These are phyloP conservation scores for Medicago arabica DNA, from an alignment of 306 rosid genomes.

Conservation along the genomic window DNA sequence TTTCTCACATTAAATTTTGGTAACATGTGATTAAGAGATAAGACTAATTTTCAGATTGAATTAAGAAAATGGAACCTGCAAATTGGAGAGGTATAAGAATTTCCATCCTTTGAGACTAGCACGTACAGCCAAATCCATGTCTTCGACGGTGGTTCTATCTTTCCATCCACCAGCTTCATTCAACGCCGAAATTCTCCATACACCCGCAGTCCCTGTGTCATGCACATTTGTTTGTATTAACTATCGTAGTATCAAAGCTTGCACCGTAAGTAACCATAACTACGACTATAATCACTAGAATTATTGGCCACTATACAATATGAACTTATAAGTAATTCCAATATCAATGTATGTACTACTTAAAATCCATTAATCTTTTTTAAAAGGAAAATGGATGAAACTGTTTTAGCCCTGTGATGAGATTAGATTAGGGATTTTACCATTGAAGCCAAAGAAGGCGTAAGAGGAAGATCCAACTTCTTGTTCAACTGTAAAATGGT, in stretches of 20 bases:
- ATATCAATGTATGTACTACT: too few relatives aligned
- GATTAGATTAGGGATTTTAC: constrained; percentile 17
- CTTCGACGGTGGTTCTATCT: constrained; percentile 71
- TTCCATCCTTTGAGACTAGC: constrained; percentile 97
- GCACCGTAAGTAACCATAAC: not conserved
- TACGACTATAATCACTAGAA: not conserved
- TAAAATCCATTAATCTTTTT: too few relatives aligned
- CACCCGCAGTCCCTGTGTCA: constrained; percentile 83
- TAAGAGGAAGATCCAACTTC: constrained; percentile 90
- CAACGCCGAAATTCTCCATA: constrained; percentile 87
- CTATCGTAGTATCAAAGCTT: too few relatives aligned
- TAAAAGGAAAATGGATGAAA: too few relatives aligned
- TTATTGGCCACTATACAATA: not conserved
- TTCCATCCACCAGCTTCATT: constrained; percentile 96
- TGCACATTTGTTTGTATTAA: not conserved
- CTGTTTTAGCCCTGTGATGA: not conserved
- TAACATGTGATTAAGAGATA: not conserved
- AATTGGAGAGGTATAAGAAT: constrained; percentile 67
- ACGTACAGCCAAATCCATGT: constrained; percentile 87
- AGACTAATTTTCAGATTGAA: not conserved
- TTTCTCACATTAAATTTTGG: not conserved
- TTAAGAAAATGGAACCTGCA: constrained; percentile 54
- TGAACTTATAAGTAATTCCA: too few relatives aligned
- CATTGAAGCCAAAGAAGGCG: constrained; percentile 87
- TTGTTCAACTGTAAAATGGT: constrained; percentile 60